phyloP scores from a whole-genome alignment of 148 eudicot genomes.

The Camellia sinensis region DNA sequence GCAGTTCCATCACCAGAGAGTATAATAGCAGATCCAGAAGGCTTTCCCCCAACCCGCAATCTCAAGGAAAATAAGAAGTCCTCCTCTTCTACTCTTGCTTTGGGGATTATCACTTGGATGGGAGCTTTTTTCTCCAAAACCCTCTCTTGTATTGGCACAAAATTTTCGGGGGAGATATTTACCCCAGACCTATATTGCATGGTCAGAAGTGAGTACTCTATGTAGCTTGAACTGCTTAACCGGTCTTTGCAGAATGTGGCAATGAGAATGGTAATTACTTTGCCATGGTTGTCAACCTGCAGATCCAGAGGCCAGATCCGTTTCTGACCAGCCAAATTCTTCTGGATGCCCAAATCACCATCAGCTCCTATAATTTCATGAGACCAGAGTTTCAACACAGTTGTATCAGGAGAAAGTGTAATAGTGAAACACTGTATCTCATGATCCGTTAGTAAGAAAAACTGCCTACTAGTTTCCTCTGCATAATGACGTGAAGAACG shows the following conservation, averaged over 20 bases:
- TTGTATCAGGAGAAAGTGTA: constrained; percentile 39
- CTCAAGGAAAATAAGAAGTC: constrained; percentile 88
- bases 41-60: constrained; percentile 85
- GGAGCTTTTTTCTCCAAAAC: constrained; percentile 85
- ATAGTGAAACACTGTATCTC: constrained; percentile 78
- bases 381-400: constrained; percentile 73
- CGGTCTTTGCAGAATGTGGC: constrained; percentile 89
- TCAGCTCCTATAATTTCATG: constrained; percentile 83
- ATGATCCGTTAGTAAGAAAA: constrained; percentile 72
- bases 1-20: constrained; percentile 97
- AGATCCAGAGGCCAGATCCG: constrained; percentile 90
- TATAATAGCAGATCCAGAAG: constrained; percentile 84
- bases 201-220: constrained; percentile 81
- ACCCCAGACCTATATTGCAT: constrained; percentile 87
- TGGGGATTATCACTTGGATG: constrained; percentile 77
- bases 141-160: constrained; percentile 36
- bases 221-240: constrained; percentile 84
- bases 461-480: constrained; percentile 48
- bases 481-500: constrained; percentile 36
- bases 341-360: constrained; percentile 81
- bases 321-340: constrained; percentile 94
- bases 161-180: constrained; percentile 30
- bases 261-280: constrained; percentile 72
- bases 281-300: constrained; percentile 74
- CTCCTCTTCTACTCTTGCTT: constrained; percentile 92